phyloP scores from a whole-genome alignment of 371 early-diverging fungal species.

The Fennellomyces sp. region DNA sequence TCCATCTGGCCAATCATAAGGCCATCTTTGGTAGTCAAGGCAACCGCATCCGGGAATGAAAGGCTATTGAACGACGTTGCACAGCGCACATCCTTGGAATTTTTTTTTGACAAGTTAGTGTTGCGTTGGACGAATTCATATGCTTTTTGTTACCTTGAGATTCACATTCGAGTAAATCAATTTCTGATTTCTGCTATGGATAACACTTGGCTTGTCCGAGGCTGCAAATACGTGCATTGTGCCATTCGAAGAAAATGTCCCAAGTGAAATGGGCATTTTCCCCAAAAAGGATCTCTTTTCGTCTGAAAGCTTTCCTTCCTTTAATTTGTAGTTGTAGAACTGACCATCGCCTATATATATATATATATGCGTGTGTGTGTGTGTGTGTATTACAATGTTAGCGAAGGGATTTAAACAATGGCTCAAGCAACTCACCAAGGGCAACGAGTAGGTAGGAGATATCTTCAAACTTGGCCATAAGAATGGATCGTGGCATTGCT shows the following conservation, averaged over 20 bases:
- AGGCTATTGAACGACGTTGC: constrained; percentile 71
- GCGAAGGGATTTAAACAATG: background rate
- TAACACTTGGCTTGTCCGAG: constrained; percentile 87
- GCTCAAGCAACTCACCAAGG: constrained; percentile 51
- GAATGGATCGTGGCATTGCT: constrained; percentile 79
- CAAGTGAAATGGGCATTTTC: constrained; percentile 73
- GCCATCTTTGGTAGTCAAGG: constrained; percentile 66
- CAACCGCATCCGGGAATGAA: constrained; percentile 68
- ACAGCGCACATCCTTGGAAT: constrained; percentile 58
- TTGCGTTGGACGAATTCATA: no score
- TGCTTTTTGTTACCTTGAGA: constrained; percentile 57
- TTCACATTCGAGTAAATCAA: constrained; percentile 88
- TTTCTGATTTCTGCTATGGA: constrained; percentile 74
- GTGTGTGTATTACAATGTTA: no score
- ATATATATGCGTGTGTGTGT: no score
- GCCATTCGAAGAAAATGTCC: constrained; percentile 66
- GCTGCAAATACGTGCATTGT: constrained; percentile 81
- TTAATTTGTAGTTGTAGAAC: constrained; percentile 66
- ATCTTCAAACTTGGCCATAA: constrained; percentile 74
- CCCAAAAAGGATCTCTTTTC: constrained; percentile 77
- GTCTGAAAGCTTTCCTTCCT: constrained; percentile 49
- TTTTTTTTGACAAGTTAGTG: background rate
- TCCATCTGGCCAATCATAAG: constrained; percentile 85
- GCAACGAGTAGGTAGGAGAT: constrained; percentile 80
- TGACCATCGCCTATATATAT: constrained; percentile 74